Evolutionary conservation across 1,139 yeast species (phyloP).

Genomic region (Pneumocystis murina): DNA sequence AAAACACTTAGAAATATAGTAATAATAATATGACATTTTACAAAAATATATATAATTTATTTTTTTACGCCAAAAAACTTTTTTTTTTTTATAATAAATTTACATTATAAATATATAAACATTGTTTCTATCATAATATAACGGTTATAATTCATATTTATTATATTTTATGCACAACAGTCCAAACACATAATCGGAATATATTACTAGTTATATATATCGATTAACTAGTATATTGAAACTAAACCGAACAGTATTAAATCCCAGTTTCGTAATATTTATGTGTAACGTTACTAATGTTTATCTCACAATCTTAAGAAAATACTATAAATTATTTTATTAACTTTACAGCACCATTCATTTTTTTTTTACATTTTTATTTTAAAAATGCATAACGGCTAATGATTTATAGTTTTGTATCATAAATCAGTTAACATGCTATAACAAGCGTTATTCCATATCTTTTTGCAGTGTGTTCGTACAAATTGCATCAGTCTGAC

Average conservation of each 20-base stretch:
- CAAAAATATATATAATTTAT: constrained; percentile 11
- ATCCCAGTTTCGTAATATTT: not conserved
- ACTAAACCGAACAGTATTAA: not conserved
- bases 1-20: constrained; percentile 1
- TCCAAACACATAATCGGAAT: constrained; percentile 5
- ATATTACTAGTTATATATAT: constrained; percentile 3
- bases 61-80: constrained; percentile 4
- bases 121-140: not conserved
- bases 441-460: not conserved
- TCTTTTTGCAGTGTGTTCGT: not conserved
- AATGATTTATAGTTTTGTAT: not conserved
- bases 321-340: not conserved
- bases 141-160: not conserved
- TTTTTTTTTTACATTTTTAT: not conserved
- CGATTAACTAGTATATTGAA: not conserved
- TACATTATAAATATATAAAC: not conserved
- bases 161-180: constrained; percentile 8
- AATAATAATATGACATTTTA: not conserved
- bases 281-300: not conserved
- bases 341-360: not conserved
- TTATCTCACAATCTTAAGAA: not conserved
- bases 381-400: not conserved
- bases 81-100: not conserved
- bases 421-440: not conserved
- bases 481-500: not conserved